A percentile compares a stretch with the other conserved stretches of the same genome.
Evolutionary conservation across 1,284 basidiomycete genomes (phyloP).

Genomic region (Boletellus sp.): DNA sequence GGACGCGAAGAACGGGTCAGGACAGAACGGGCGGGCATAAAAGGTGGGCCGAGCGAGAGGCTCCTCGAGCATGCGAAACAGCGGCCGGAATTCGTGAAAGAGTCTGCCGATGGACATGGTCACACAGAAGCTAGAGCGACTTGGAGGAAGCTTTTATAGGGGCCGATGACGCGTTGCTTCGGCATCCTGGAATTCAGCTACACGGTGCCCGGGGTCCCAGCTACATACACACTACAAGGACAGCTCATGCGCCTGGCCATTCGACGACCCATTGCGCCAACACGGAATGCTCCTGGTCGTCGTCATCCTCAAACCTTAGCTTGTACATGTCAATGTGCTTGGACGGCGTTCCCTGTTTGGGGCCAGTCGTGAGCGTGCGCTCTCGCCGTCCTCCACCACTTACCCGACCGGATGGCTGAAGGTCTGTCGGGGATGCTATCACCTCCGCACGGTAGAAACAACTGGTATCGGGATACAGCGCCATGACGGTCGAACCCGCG

Average conservation of each 20-base stretch:
- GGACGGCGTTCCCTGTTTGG: slow-evolving; percentile 34
- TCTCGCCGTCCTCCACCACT: slow-evolving; percentile 23
- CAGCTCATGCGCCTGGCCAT: slow-evolving; percentile 49
- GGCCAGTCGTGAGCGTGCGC: slow-evolving; percentile 1
- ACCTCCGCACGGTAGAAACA: slow-evolving; percentile 84
- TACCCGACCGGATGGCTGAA: slow-evolving; percentile 48
- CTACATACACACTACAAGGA: background rate
- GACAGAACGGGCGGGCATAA: slow-evolving; percentile 37
- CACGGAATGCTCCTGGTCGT: slow-evolving; percentile 72
- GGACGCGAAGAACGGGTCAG: slow-evolving; percentile 49
- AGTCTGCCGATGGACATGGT: slow-evolving; percentile 66
- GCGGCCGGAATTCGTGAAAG: slow-evolving; percentile 66
- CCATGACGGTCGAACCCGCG: slow-evolving; percentile 72
- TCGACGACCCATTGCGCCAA: slow-evolving; percentile 73
- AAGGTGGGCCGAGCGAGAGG: slow-evolving; percentile 45
- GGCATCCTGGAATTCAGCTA: slow-evolving; percentile 13
- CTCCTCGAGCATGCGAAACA: slow-evolving; percentile 71
- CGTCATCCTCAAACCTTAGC: slow-evolving; percentile 80
- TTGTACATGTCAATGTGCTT: slow-evolving; percentile 58
- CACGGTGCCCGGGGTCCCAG: slow-evolving; percentile 18
- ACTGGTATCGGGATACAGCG: slow-evolving; percentile 80
- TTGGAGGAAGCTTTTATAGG: slow-evolving; percentile 24
- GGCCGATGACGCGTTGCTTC: slow-evolving; percentile 20
- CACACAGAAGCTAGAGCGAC: too few species aligned
- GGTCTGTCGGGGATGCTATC: slow-evolving; percentile 59